Conservation (phyloP, 2,329 filamentous ascomycete genomes). For the Pyricularia grisea region DNA sequence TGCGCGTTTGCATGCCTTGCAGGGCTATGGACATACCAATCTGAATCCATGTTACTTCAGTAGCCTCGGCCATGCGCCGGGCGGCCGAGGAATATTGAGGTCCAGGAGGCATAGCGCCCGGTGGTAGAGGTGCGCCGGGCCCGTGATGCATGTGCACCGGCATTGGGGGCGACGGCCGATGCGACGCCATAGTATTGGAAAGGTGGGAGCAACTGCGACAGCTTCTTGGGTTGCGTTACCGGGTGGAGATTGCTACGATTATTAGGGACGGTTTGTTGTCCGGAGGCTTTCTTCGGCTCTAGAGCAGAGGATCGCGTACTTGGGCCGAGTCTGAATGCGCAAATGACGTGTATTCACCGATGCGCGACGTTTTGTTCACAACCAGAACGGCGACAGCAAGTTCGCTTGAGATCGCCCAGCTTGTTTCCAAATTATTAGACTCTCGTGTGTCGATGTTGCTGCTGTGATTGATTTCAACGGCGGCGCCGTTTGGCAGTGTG, state of each 20-base stretch:
- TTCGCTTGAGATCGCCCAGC: not conserved
- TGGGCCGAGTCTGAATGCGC: not conserved
- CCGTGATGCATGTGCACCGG: constrained; percentile 57
- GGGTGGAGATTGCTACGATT: not conserved
- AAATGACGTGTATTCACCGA: not conserved
- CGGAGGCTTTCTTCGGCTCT: not conserved
- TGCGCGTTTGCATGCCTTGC: not conserved
- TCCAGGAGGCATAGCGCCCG: constrained; percentile 30
- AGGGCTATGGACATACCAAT: constrained; percentile 56
- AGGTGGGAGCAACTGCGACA: not conserved
- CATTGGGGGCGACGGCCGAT: constrained; percentile 73
- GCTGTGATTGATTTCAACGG: not conserved
- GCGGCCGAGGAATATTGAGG: constrained; percentile 49
- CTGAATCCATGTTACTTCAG: constrained; percentile 85
- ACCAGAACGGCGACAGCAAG: not conserved
- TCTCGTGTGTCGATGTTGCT: not conserved
- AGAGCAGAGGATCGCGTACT: not conserved
- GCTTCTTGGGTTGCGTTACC: not conserved
- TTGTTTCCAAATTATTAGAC: not conserved
- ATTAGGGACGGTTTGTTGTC: not conserved
- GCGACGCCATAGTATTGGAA: constrained; percentile 54
- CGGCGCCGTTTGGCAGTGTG: not conserved
- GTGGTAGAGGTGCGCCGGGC: constrained; percentile 40
- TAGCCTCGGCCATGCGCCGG: constrained; percentile 68
- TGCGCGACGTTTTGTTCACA: not conserved